Evolutionary conservation across 2,329 filamentous ascomycete genomes (phyloP).

Genomic region (Fusarium abutilonis): DNA sequence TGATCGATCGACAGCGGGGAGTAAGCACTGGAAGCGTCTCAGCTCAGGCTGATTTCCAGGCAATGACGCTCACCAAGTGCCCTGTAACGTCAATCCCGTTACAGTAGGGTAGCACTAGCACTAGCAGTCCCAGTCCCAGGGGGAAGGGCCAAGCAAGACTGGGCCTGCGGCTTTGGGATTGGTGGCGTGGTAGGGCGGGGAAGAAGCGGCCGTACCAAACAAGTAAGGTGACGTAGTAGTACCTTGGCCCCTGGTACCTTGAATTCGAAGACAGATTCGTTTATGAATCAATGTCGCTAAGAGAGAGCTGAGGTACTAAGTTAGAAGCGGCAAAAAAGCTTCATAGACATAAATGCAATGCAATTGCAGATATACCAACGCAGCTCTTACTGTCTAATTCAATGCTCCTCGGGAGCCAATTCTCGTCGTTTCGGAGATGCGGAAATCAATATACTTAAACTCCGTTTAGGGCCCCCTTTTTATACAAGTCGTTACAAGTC

Average conservation of each 20-base stretch:
- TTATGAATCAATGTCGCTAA: not conserved
- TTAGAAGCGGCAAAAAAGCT: too few species aligned
- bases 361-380: not conserved
- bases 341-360: too few species aligned
- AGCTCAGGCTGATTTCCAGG: constrained; percentile 30
- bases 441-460: not conserved
- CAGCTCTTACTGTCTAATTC: not conserved
- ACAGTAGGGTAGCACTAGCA: not conserved
- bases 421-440: constrained; percentile 4
- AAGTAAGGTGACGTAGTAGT: constrained; percentile 32
- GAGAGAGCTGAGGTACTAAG: too few species aligned
- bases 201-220: constrained; percentile 6
- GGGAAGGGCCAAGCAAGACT: constrained; percentile 10
- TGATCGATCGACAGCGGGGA: constrained; percentile 37
- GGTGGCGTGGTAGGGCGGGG: constrained; percentile 23
- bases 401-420: too few species aligned
- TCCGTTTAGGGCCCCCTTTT: constrained; percentile 5
- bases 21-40: constrained; percentile 15
- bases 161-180: constrained; percentile 18
- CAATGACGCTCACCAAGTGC: constrained; percentile 27
- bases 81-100: constrained; percentile 14
- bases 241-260: not conserved
- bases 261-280: not conserved
- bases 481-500: constrained; percentile 1
- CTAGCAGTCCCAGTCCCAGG: not conserved